A percentile compares a stretch with the other conserved stretches of the same genome.
These are phyloP conservation scores for Tetracladium setigerum DNA, from an alignment of 495 filamentous ascomycete genomes.

Conservation along the genomic window DNA sequence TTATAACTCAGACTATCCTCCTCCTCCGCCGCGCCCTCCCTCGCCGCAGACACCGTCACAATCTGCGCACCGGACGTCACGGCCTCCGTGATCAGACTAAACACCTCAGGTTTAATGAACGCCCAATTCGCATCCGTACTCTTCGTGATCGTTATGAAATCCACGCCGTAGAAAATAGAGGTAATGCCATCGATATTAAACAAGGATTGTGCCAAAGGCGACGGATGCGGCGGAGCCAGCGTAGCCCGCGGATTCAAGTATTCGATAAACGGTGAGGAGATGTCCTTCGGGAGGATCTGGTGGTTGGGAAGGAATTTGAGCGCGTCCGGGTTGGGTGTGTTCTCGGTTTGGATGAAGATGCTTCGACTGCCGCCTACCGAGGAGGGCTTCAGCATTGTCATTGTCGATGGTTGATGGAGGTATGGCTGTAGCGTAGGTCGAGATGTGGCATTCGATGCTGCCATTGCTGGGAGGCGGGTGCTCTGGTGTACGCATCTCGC, in stretches of 20 bases:
- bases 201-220: slow-evolving; percentile 83
- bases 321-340: slow-evolving; percentile 83
- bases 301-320: slow-evolving; percentile 93
- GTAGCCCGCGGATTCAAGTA: slow-evolving; percentile 85
- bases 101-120: slow-evolving; percentile 90
- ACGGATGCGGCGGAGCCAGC: slow-evolving; percentile 81
- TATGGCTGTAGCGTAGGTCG: slow-evolving; percentile 39
- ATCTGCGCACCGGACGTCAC: slow-evolving; percentile 76
- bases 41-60: slow-evolving; percentile 63
- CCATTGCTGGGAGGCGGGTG: slow-evolving; percentile 34
- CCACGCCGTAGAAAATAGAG: slow-evolving; percentile 86
- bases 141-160: slow-evolving; percentile 97
- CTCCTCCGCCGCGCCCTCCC: slow-evolving; percentile 44
- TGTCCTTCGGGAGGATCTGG: slow-evolving; percentile 63
- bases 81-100: slow-evolving; percentile 86
- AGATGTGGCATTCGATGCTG: slow-evolving; percentile 38
- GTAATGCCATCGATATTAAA: slow-evolving; percentile 88
- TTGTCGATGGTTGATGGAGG: slow-evolving; percentile 33
- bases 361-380: slow-evolving; percentile 48
- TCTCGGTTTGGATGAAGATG: slow-evolving; percentile 96
- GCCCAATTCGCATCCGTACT: slow-evolving; percentile 81
- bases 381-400: slow-evolving; percentile 19
- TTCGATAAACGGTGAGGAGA: slow-evolving; percentile 75
- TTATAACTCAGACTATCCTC: slow-evolving; percentile 67
- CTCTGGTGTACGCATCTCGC: slow-evolving; percentile 22